Percentiles rank a stretch among this genome's conserved stretches.
phyloP scores from a whole-genome alignment of 306 rosid species.

The cucumber (Cucumis sativus) region DNA sequence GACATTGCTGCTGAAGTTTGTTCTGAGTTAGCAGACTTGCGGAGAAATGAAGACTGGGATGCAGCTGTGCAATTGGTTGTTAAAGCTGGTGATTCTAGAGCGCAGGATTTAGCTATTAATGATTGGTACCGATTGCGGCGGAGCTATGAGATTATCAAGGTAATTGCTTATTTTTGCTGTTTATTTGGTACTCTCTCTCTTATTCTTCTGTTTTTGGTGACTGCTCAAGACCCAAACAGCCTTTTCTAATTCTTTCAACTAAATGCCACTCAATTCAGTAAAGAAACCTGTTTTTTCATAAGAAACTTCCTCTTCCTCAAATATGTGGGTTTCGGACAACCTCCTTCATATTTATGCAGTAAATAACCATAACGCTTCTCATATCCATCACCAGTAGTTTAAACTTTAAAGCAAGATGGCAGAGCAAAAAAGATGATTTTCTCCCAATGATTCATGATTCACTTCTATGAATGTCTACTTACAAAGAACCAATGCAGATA shows the following conservation, averaged over 20 bases:
- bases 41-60: conserved; percentile 60
- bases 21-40: conserved; percentile 51
- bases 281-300: background rate
- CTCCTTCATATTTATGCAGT: background rate
- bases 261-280: background rate
- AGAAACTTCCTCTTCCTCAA: background rate
- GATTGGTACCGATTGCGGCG: conserved; percentile 89
- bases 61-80: conserved; percentile 78
- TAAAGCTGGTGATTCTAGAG: conserved; percentile 80
- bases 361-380: background rate
- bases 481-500: background rate
- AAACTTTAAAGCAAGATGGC: background rate
- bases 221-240: background rate
- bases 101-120: conserved; percentile 41
- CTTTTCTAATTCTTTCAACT: background rate
- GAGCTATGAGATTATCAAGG: conserved; percentile 84
- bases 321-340: background rate
- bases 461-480: background rate
- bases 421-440: no score
- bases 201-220: background rate
- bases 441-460: background rate
- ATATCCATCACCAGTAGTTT: background rate
- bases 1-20: conserved; percentile 47
- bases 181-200: background rate
- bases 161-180: conserved; percentile 10